A percentile compares a stretch with the other conserved stretches of the same genome.
Conservation (phyloP, 2,329 filamentous ascomycete genomes). For the Ophiostoma himal-ulmi region DNA sequence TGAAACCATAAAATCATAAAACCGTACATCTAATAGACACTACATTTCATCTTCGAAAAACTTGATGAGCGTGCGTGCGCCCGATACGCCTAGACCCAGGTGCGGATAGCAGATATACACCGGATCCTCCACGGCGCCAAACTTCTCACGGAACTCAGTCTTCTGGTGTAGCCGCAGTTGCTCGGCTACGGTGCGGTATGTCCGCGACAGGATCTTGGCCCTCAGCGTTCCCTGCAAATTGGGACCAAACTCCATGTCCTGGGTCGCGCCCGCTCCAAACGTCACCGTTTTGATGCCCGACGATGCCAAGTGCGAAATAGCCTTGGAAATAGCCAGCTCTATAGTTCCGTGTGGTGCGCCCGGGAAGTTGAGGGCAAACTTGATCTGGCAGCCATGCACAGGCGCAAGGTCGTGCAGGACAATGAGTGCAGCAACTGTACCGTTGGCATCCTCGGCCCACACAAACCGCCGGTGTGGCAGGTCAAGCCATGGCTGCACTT, state of each 20-base stretch:
- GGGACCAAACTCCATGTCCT: conserved; percentile 68
- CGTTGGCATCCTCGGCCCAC: conserved; percentile 67
- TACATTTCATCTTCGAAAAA: conserved; percentile 68
- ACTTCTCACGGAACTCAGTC: conserved; percentile 84
- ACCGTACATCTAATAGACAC: not conserved
- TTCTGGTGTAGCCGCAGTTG: conserved; percentile 79
- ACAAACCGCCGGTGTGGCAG: conserved; percentile 79
- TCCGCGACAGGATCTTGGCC: conserved; percentile 73
- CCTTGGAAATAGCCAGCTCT: conserved; percentile 71
- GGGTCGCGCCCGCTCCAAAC: conserved; percentile 77
- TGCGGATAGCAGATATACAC: conserved; percentile 88
- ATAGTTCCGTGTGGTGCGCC: conserved; percentile 80
- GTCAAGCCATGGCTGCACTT: conserved; percentile 85
- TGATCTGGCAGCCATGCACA: conserved; percentile 83
- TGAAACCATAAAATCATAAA: not conserved
- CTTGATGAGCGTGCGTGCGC: conserved; percentile 77
- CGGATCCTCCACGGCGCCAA: conserved; percentile 76
- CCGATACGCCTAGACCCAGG: conserved; percentile 74
- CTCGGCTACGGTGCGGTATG: conserved; percentile 75
- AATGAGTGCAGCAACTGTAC: conserved; percentile 69
- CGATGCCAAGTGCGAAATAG: conserved; percentile 49
- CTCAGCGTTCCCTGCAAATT: conserved; percentile 76
- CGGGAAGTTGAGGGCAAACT: conserved; percentile 93
- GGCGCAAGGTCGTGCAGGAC: conserved; percentile 76
- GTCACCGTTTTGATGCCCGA: conserved; percentile 64